These are phyloP conservation scores for Prorocentrum cordatum DNA, from an alignment of 169 alveolate genomes.

Conservation along the genomic window DNA sequence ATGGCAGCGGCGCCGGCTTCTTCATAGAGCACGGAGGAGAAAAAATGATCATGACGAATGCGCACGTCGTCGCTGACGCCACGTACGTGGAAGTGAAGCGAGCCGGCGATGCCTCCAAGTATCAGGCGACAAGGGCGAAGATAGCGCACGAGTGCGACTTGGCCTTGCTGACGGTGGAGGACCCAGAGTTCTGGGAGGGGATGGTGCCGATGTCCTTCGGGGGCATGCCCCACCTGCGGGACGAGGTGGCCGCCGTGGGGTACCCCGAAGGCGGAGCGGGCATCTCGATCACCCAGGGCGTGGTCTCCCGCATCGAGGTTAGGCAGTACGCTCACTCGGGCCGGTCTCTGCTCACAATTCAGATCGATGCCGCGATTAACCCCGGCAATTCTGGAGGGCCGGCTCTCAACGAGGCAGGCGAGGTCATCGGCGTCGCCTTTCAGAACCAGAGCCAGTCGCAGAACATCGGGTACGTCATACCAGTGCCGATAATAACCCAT, in stretches of 20 bases:
- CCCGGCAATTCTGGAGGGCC: conserved; percentile 84
- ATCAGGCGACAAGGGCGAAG: conserved; percentile 70
- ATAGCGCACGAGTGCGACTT: conserved; percentile 80
- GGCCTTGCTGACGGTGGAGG: conserved; percentile 76
- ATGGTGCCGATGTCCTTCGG: conserved; percentile 13
- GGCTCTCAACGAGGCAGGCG: conserved; percentile 72
- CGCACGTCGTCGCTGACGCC: conserved; percentile 47
- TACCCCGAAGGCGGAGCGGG: conserved; percentile 81
- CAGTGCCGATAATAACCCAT: conserved; percentile 75
- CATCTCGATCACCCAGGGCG: conserved; percentile 78
- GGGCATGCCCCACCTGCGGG: conserved; percentile 53
- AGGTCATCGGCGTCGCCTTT: conserved; percentile 77
- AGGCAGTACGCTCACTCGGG: conserved; percentile 72
- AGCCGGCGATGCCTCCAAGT: conserved; percentile 31
- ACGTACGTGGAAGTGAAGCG: conserved; percentile 17
- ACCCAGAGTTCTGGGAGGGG: no score
- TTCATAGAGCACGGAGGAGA: no score
- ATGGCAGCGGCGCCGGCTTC: no score
- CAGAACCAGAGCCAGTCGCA: conserved; percentile 77
- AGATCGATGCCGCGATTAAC: conserved; percentile 77
- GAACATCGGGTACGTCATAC: conserved; percentile 78
- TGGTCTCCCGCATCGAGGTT: conserved; percentile 77
- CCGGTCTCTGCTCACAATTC: neutral
- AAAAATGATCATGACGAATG: conserved; percentile 19
- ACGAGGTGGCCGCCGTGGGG: conserved; percentile 77